These are phyloP conservation scores for Catharanthus roseus DNA, from an alignment of 257 asterid species.

Conservation along the genomic window DNA sequence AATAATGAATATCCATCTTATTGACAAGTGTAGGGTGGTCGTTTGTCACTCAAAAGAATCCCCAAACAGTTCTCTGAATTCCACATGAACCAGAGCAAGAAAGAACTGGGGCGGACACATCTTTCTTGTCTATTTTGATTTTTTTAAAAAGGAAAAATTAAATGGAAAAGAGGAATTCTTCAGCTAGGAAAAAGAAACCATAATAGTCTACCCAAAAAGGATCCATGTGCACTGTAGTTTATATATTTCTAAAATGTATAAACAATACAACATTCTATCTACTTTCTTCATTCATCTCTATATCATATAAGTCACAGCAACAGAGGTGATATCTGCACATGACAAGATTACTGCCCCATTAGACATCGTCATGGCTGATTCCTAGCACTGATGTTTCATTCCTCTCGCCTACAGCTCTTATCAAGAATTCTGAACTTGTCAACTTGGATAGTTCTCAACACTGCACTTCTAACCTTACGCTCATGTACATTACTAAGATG, in stretches of 20 bases:
- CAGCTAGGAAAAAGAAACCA: not conserved
- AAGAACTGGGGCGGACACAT: not conserved
- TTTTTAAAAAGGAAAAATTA: no score
- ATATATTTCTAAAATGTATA: not conserved
- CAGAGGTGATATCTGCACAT: not conserved
- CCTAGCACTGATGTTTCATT: not conserved
- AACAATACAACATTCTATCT: not conserved
- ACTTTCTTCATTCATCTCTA: not conserved
- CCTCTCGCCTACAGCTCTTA: not conserved
- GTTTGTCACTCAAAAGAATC: not conserved
- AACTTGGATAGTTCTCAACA: not conserved
- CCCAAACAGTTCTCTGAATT: not conserved
- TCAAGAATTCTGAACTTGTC: not conserved
- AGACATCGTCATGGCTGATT: not conserved
- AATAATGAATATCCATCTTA: not conserved
- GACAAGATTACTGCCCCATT: not conserved
- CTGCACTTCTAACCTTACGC: not conserved
- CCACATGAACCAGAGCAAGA: not conserved
- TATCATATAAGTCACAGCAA: not conserved
- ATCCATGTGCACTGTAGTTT: not conserved
- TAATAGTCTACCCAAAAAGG: not conserved
- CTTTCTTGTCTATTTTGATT: not conserved
- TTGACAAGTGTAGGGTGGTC: not conserved
- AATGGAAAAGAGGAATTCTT: not conserved
- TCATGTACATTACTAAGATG: not conserved